These are phyloP conservation scores for Coffea eugenioides DNA, from an alignment of 257 asterid genomes.

Conservation along the genomic window DNA sequence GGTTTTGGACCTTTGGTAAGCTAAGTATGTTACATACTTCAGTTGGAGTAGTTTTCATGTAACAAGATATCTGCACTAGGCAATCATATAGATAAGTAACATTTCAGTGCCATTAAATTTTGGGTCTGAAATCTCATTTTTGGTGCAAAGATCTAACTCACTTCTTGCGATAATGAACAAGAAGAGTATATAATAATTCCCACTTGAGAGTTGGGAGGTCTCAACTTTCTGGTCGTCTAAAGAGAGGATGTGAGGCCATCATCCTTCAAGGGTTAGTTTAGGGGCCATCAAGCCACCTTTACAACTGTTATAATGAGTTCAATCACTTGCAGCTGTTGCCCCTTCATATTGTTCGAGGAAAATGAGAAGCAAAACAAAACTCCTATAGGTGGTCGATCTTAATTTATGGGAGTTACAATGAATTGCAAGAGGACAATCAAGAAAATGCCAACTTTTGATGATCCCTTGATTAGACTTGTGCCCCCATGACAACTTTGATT, in stretches of 20 bases:
- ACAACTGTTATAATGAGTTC: constrained; percentile 14
- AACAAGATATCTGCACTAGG: not conserved
- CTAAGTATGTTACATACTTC: not conserved
- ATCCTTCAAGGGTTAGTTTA: not conserved
- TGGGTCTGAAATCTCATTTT: not conserved
- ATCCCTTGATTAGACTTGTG: constrained; percentile 19
- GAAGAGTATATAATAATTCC: not conserved
- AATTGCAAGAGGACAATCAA: constrained; percentile 14
- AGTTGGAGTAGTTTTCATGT: not conserved
- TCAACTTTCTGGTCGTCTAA: not conserved
- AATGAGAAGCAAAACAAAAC: constrained; percentile 14
- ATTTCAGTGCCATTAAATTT: not conserved
- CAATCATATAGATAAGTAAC: not conserved
- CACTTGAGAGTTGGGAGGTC: not conserved
- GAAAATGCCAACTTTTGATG: constrained; percentile 18
- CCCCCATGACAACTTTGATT: constrained; percentile 15
- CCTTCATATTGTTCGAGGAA: not conserved
- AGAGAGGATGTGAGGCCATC: not conserved
- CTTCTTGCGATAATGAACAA: not conserved
- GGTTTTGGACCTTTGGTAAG: not conserved
- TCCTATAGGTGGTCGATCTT: not conserved
- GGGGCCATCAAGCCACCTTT: not conserved
- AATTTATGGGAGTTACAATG: not conserved
- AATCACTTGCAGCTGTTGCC: not conserved
- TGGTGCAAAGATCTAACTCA: not conserved